Evolutionary conservation across 2,329 filamentous ascomycete genomes (phyloP), one percentile per base, ranked within the genome.

Genomic region (Xylariaceae sp.): DNA sequence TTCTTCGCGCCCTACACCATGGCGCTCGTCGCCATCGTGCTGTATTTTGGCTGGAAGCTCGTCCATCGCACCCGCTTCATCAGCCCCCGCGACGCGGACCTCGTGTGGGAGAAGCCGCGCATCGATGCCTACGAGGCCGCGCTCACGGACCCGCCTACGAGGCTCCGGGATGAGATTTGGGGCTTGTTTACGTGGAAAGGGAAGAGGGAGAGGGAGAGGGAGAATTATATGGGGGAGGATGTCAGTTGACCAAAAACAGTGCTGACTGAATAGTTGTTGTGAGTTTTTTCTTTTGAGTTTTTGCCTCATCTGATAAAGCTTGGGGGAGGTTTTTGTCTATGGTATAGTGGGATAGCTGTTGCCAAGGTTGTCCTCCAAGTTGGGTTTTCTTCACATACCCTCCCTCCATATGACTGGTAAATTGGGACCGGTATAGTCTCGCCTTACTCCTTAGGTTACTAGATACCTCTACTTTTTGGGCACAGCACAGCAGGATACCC

Each of bases 1-100:
- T 63, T 63, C 49, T 62, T 63, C 43, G 50, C 61, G 8, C 75
- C 76, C 54, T 81, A 77, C 53, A 68, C 66, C 8, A 72, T 67
- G 69, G 57, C 60, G 16, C 62, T 67, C 13, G 59, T 68, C 3
- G 63, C 53, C 24, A 71, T 74, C 53, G 65, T 73, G 57, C 60
- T 66, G 13, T 73, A 74, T 62, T 79, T 71, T 14, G 66, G 67
- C 50, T 86, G 78, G 77, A 86, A 85, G 62, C 6, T 84, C 1
- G 14, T 78, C 56, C 76, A 79, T 63, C 66, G 65, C 40, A 84
- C 80, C 2, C 69, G 68, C 43, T 63, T 74, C 36, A 64, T 79
- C 13, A 61, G 61, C 2, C 64, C 78, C 0, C 55, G 65, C 4
- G 72, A 83, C 52, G 69, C 70, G 3, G 78, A 83, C 51, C 64